A percentile compares a stretch with the other conserved stretches of the same genome.
phyloP scores from a whole-genome alignment of 1,284 basidiomycete genomes.

The Phylloporus sp. region DNA sequence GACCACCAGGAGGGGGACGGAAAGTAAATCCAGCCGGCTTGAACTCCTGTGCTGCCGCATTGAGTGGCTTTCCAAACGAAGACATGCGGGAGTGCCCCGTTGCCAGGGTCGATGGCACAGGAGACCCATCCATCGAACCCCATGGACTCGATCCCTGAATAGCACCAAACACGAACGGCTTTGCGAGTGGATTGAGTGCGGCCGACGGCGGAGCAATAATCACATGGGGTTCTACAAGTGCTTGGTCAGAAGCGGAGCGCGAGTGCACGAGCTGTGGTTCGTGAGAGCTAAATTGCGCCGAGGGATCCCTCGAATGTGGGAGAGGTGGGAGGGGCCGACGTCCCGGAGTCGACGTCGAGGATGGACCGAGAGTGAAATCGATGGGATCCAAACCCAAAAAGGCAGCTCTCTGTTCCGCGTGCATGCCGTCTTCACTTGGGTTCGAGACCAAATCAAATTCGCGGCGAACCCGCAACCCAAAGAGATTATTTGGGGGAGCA shows the following conservation, averaged over 20 bases:
- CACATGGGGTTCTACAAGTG: constrained; percentile 21
- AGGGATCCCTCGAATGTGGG: constrained; percentile 70
- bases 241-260: constrained; percentile 53
- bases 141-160: constrained; percentile 39
- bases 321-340: constrained; percentile 64
- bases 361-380: constrained; percentile 45
- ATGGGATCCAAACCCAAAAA: constrained; percentile 53
- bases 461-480: constrained; percentile 44
- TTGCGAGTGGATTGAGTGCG: constrained; percentile 77
- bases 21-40: constrained; percentile 77
- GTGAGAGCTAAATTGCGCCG: constrained; percentile 65
- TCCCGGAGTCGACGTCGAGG: constrained; percentile 44
- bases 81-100: constrained; percentile 62
- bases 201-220: constrained; percentile 33
- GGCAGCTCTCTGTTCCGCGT: constrained; percentile 46
- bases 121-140: constrained; percentile 40
- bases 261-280: constrained; percentile 74
- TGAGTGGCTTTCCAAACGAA: constrained; percentile 73
- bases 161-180: constrained; percentile 79
- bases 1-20: constrained; percentile 69
- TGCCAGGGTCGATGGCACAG: constrained; percentile 46
- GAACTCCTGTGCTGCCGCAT: constrained; percentile 81
- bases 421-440: constrained; percentile 75
- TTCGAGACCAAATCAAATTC: constrained; percentile 82
- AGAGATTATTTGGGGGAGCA: constrained; percentile 65